These are phyloP conservation scores for Arthrobotrys conoides DNA, from an alignment of 2,329 filamentous ascomycete species.

Conservation along the genomic window DNA sequence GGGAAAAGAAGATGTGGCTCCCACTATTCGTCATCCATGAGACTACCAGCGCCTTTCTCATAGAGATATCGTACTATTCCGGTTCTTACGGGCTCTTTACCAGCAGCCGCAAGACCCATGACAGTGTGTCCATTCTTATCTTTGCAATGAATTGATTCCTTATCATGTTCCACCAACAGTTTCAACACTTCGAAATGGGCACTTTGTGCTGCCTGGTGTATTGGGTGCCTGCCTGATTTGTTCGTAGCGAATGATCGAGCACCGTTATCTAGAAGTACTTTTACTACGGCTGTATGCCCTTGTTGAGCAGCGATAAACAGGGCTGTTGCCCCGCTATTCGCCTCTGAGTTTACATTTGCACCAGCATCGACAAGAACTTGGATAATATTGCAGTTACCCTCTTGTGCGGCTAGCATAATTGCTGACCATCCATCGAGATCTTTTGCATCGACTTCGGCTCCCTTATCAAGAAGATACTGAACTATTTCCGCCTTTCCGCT, in stretches of 20 bases:
- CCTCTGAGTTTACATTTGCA: conserved; percentile 7
- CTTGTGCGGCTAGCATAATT: conserved; percentile 12
- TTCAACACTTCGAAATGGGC: conserved; percentile 24
- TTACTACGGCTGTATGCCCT: conserved; percentile 20
- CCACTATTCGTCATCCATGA: neutral
- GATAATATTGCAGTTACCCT: conserved; percentile 33
- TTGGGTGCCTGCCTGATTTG: conserved; percentile 2
- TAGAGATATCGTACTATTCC: neutral
- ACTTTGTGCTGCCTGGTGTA: conserved; percentile 23
- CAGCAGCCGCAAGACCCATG: neutral
- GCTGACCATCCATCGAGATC: conserved; percentile 29
- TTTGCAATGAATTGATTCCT: neutral
- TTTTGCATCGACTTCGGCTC: neutral
- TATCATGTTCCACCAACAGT: conserved; percentile 6
- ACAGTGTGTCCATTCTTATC: neutral
- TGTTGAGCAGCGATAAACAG: conserved; percentile 23
- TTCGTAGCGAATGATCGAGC: neutral
- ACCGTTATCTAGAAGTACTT: neutral
- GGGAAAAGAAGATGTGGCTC: no score
- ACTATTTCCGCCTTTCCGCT: conserved; percentile 16
- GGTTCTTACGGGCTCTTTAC: neutral
- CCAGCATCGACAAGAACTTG: neutral
- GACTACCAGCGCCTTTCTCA: neutral
- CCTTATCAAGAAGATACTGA: neutral
- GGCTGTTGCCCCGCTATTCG: conserved; percentile 11